Evolutionary conservation across 2,329 filamentous ascomycete genomes (phyloP).

Genomic region (Neurospora sp.): DNA sequence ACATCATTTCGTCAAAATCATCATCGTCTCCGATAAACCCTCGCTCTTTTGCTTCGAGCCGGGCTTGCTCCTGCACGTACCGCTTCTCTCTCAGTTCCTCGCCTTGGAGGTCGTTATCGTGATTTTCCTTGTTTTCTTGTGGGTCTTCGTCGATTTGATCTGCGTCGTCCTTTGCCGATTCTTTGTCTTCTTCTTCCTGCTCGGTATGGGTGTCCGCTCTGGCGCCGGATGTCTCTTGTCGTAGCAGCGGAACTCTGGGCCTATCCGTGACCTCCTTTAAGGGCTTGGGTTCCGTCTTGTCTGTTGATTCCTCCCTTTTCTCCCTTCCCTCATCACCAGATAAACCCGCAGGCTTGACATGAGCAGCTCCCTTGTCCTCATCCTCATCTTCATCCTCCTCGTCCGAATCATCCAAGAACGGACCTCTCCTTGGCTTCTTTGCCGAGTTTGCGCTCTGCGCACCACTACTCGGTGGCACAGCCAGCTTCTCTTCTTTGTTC

Average conservation of each 20-base stretch:
- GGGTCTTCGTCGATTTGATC: neutral
- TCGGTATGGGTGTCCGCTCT: neutral
- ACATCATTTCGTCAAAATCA: conserved; percentile 17
- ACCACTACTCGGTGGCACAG: neutral
- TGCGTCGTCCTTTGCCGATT: neutral
- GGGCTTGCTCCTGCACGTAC: conserved; percentile 68
- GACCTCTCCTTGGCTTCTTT: conserved; percentile 35
- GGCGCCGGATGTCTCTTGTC: conserved; percentile 10
- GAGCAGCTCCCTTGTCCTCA: neutral
- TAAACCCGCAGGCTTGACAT: neutral
- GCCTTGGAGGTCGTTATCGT: conserved; percentile 31
- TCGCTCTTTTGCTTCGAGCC: conserved; percentile 48
- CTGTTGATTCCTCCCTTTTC: neutral
- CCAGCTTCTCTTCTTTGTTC: neutral
- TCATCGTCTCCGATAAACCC: conserved; percentile 23
- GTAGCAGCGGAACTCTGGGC: neutral
- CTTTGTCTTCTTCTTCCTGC: neutral
- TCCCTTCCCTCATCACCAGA: neutral
- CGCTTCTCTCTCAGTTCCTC: conserved; percentile 56
- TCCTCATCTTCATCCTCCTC: conserved; percentile 7
- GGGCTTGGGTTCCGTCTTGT: neutral
- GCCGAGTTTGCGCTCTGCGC: conserved; percentile 4
- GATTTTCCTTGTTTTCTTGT: neutral
- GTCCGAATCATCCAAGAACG: conserved; percentile 54
- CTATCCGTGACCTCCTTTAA: neutral